Percentiles rank a stretch among this genome's conserved stretches.
These are phyloP conservation scores for Sclerotinia glacialis DNA, from an alignment of 2,329 filamentous ascomycete species.

Conservation along the genomic window DNA sequence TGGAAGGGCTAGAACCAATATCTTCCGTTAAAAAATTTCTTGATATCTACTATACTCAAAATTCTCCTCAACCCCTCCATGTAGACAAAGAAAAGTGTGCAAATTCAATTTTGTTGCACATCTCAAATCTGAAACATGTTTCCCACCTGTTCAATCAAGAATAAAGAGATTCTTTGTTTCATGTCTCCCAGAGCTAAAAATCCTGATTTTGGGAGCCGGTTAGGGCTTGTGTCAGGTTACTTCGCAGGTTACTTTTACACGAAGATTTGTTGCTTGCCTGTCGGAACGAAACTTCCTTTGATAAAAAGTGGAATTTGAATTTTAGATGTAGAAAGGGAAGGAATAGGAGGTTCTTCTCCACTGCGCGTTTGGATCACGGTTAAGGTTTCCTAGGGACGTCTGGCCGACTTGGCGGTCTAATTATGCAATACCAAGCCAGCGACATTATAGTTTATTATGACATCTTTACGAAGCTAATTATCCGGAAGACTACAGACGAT, in stretches of 20 bases:
- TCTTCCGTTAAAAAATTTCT: neutral
- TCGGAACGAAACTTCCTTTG: slow-evolving; percentile 9
- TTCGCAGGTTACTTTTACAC: neutral
- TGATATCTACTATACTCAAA: neutral
- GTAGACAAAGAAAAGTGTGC: neutral
- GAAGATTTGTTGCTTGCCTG: neutral
- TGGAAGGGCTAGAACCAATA: neutral
- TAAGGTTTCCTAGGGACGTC: neutral
- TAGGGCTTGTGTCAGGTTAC: too few relatives aligned
- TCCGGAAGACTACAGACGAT: too few relatives aligned
- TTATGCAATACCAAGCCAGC: neutral
- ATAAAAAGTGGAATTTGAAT: neutral
- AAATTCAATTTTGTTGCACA: slow-evolving; percentile 8
- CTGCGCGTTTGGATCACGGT: neutral
- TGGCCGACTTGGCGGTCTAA: neutral
- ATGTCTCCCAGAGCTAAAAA: neutral
- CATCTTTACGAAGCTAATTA: too few relatives aligned
- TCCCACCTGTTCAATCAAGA: neutral
- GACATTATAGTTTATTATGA: neutral
- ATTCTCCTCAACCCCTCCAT: too few relatives aligned
- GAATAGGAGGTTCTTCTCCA: neutral
- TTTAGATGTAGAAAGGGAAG: neutral
- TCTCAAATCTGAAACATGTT: slow-evolving; percentile 22
- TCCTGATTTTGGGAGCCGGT: neutral
- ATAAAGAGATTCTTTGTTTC: slow-evolving; percentile 5